Percentiles rank a stretch among this genome's conserved stretches.
phyloP scores from a whole-genome alignment of 371 early-diverging fungal genomes.

The Fennellomyces sp. region DNA sequence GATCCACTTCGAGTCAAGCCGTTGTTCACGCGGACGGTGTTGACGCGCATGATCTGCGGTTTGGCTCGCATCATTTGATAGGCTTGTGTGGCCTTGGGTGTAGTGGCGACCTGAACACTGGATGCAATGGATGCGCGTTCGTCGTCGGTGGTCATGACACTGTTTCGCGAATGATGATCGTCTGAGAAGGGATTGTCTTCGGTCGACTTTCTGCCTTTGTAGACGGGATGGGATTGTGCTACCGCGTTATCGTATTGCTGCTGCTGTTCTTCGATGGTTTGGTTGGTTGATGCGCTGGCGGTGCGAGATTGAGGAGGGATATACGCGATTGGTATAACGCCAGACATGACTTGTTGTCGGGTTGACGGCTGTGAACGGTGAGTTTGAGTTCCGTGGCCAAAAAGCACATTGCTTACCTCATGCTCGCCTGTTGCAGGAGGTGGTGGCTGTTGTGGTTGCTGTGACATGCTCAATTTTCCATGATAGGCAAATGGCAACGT shows the following conservation, averaged over 20 bases:
- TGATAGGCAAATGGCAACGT: constrained; percentile 31
- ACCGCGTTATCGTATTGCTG: constrained; percentile 13
- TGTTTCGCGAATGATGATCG: constrained; percentile 7
- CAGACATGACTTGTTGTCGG: constrained; percentile 32
- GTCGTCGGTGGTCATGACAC: constrained; percentile 5
- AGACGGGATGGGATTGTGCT: neutral
- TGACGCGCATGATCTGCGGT: constrained; percentile 51
- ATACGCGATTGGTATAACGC: constrained; percentile 52
- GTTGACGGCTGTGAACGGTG: neutral
- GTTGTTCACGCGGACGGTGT: constrained; percentile 33
- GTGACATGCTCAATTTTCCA: constrained; percentile 8
- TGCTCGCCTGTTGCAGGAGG: neutral
- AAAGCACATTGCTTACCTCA: too few species aligned
- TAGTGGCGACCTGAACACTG: constrained; percentile 17
- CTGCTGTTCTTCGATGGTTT: constrained; percentile 10
- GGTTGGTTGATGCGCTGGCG: constrained; percentile 5
- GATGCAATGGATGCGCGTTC: constrained; percentile 29
- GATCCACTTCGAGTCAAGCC: constrained; percentile 36
- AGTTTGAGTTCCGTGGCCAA: too few species aligned
- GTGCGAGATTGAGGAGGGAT: constrained; percentile 34
- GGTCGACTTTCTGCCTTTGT: neutral
- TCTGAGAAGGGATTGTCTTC: constrained; percentile 19
- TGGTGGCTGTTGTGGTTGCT: neutral
- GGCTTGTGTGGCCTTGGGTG: constrained; percentile 30
- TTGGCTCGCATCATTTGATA: constrained; percentile 45